Conservation (phyloP, 164 flowering plant species). For the Santalum album region DNA sequence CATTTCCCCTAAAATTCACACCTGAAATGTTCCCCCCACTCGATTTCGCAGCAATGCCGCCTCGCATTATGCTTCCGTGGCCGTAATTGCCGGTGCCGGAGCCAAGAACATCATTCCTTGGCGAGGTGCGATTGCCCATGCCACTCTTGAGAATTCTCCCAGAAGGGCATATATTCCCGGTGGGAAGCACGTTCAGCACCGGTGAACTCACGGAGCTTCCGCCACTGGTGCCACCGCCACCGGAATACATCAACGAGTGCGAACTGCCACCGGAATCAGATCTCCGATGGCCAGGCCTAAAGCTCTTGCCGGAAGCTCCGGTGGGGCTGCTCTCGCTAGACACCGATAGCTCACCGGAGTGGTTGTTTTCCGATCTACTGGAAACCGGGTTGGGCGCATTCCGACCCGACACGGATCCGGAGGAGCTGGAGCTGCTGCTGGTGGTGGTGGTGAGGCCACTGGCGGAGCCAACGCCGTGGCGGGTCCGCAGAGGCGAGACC, state of each 20-base stretch:
- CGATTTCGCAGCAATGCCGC: slow-evolving; percentile 7
- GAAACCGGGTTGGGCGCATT: slow-evolving; percentile 1
- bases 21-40: neutral
- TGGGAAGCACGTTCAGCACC: slow-evolving; percentile 30
- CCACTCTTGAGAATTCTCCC: slow-evolving; percentile 43
- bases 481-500: slow-evolving; percentile 57
- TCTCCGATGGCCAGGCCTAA: slow-evolving; percentile 20
- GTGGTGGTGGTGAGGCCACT: slow-evolving; percentile 27
- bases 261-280: slow-evolving; percentile 19
- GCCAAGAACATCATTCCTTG: slow-evolving; percentile 29
- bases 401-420: slow-evolving; percentile 46
- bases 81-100: slow-evolving; percentile 35
- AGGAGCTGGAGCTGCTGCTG: slow-evolving; percentile 61
- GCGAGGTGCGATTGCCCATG: slow-evolving; percentile 14
- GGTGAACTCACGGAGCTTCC: slow-evolving; percentile 33
- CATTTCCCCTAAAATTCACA: neutral
- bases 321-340: slow-evolving; percentile 32
- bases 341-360: slow-evolving; percentile 26
- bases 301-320: slow-evolving; percentile 3
- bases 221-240: slow-evolving; percentile 11
- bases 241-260: slow-evolving; percentile 18
- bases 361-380: slow-evolving; percentile 14
- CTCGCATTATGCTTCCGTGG: slow-evolving; percentile 44
- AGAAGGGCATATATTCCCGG: slow-evolving; percentile 57
- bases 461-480: slow-evolving; percentile 9